Evolutionary conservation across 306 rosid species (phyloP).

Genomic region (Quercus suber): DNA sequence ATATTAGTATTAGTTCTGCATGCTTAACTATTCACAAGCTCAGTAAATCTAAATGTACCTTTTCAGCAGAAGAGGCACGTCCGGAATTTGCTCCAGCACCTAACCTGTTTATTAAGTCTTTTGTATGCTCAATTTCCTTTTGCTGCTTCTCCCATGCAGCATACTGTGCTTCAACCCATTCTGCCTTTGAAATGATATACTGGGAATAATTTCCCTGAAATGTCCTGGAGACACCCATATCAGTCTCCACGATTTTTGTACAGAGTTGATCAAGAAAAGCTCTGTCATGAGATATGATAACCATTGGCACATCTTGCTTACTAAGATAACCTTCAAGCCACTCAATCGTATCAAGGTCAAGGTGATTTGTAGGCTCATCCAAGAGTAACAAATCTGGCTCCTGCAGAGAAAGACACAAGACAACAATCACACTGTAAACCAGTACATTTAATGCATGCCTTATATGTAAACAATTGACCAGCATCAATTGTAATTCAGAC

Average conservation of each 20-base stretch:
- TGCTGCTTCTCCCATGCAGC: slow-evolving; percentile 99
- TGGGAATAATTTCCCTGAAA: slow-evolving; percentile 86
- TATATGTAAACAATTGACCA: slow-evolving; percentile 4
- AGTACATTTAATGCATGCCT: slow-evolving; percentile 6
- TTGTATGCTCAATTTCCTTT: slow-evolving; percentile 88
- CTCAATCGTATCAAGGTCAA: slow-evolving; percentile 96
- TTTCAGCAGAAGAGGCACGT: slow-evolving; percentile 93
- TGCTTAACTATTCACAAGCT: not conserved
- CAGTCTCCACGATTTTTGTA: slow-evolving; percentile 98
- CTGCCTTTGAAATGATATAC: slow-evolving; percentile 66
- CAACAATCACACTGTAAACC: not conserved
- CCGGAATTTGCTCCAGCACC: slow-evolving; percentile 98
- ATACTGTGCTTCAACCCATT: slow-evolving; percentile 84
- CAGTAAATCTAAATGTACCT: slow-evolving; percentile 45
- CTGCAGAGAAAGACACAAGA: slow-evolving; percentile 45
- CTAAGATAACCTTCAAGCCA: slow-evolving; percentile 93
- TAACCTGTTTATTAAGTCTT: slow-evolving; percentile 74
- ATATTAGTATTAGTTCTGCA: not conserved
- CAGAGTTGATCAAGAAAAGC: slow-evolving; percentile 98
- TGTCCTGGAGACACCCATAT: slow-evolving; percentile 87
- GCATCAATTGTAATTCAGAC: not conserved
- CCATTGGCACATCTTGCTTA: slow-evolving; percentile 96
- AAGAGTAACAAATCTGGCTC: slow-evolving; percentile 88
- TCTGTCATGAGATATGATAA: slow-evolving; percentile 93
- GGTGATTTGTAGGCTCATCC: slow-evolving; percentile 97